phyloP scores from a whole-genome alignment of 2,329 filamentous ascomycete species.

The Pestalotiopsis sp. region DNA sequence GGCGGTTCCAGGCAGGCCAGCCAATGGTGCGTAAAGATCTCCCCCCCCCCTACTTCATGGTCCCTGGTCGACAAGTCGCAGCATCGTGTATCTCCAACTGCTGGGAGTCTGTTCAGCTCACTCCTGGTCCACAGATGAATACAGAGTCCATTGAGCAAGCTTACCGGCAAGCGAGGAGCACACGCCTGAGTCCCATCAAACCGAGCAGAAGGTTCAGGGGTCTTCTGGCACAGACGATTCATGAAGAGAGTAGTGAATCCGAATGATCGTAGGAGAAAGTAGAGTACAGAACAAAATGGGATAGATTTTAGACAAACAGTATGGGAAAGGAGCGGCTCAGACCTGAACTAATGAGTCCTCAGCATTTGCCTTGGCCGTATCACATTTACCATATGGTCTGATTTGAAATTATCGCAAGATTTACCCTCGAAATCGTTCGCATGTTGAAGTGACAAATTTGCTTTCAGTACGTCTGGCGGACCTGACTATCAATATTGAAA shows the following conservation, averaged over 20 bases:
- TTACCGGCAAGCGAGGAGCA: slow-evolving; percentile 26
- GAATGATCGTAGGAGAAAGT: slow-evolving; percentile 28
- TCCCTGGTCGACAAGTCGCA: no score
- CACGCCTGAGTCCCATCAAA: slow-evolving; percentile 24
- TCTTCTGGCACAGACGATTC: slow-evolving; percentile 67
- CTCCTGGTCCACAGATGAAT: not conserved
- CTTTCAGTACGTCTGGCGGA: no score
- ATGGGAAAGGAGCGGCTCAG: not conserved
- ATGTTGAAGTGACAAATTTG: no score
- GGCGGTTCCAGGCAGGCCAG: not conserved
- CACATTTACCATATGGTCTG: no score
- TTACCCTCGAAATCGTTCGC: no score
- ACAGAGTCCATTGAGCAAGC: slow-evolving; percentile 26
- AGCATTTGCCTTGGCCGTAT: not conserved
- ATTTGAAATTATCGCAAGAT: no score
- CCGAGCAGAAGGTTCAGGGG: slow-evolving; percentile 47
- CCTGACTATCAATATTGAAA: no score
- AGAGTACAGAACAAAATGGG: not conserved
- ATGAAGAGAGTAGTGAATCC: slow-evolving; percentile 70
- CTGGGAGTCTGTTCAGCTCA: not conserved
- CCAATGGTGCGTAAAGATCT: not conserved
- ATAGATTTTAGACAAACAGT: not conserved
- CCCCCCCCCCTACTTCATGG: not conserved
- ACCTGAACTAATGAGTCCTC: not conserved
- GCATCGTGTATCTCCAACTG: not conserved